Conservation (phyloP, 148 eudicot genomes). For the Rhododendron henanense region DNA sequence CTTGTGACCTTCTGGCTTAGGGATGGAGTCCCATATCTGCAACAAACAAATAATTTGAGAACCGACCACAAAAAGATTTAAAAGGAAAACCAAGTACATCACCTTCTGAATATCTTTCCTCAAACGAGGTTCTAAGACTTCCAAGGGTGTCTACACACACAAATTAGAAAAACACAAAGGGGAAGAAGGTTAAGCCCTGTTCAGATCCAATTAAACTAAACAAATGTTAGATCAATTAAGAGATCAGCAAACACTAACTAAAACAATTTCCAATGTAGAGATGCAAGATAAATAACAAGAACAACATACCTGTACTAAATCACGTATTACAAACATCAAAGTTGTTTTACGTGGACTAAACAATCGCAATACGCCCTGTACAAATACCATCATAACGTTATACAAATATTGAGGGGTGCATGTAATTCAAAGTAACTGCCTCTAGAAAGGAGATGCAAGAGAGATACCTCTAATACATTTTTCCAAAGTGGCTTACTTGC, state of each 20-base stretch:
- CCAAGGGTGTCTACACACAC: conserved; percentile 71
- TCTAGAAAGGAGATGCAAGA: neutral
- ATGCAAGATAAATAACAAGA: neutral
- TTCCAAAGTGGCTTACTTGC: conserved; percentile 94
- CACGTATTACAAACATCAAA: conserved; percentile 48
- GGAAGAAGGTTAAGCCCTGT: neutral
- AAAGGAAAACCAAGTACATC: conserved; percentile 14
- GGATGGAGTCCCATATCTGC: conserved; percentile 96
- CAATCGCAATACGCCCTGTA: conserved; percentile 92
- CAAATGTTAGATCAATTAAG: neutral
- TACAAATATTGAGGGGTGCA: neutral
- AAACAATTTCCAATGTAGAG: neutral
- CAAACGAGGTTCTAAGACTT: conserved; percentile 77
- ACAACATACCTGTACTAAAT: neutral
- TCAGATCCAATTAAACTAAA: neutral
- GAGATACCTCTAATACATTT: conserved; percentile 89
- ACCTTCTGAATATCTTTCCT: conserved; percentile 97
- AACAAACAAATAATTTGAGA: conserved; percentile 4
- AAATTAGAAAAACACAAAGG: neutral
- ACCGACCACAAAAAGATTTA: conserved; percentile 7
- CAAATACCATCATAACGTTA: neutral
- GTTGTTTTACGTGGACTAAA: conserved; percentile 98
- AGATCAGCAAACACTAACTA: neutral
- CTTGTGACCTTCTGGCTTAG: conserved; percentile 88
- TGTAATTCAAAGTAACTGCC: neutral